These are phyloP conservation scores for Vitis hybrid DNA, from an alignment of 177 flowering plant species.

Conservation along the genomic window DNA sequence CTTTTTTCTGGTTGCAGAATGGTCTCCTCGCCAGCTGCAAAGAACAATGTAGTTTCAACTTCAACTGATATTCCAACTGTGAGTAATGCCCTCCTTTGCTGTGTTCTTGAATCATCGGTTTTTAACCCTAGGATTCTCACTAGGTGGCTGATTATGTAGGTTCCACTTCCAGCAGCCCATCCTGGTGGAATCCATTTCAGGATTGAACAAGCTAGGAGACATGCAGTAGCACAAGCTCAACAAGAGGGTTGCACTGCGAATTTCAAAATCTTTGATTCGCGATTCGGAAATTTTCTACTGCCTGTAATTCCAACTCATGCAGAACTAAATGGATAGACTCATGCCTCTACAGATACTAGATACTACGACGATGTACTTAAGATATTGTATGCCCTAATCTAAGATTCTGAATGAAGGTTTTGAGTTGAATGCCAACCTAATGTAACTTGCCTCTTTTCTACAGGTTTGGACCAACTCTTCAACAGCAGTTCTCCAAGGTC, in stretches of 20 bases:
- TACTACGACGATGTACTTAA: too few species aligned
- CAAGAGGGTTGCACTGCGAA: constrained; percentile 59
- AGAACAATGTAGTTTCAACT: constrained; percentile 10
- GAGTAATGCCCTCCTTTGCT: neutral
- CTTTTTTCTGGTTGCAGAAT: constrained; percentile 8
- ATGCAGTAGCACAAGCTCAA: constrained; percentile 57
- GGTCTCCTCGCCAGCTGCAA: constrained; percentile 11
- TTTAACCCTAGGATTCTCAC: neutral
- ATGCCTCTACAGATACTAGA: too few species aligned
- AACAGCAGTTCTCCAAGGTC: too few species aligned
- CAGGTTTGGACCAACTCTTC: too few species aligned
- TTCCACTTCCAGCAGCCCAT: constrained; percentile 10
- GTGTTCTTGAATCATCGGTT: neutral
- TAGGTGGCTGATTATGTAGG: constrained; percentile 15
- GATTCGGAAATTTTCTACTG: constrained; percentile 56
- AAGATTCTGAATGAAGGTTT: too few species aligned
- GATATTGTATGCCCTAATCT: too few species aligned
- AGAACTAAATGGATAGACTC: constrained; percentile 34
- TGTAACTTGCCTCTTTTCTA: too few species aligned
- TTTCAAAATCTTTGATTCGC: constrained; percentile 56
- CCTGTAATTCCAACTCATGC: constrained; percentile 55
- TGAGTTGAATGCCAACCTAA: too few species aligned
- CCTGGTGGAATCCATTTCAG: constrained; percentile 18
- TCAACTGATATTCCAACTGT: constrained; percentile 5
- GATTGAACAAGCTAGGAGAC: constrained; percentile 43